Base-by-base conservation (phyloP, 176 grass and related monocot genomes). In the Eremochloa ophiuroides region DNA sequence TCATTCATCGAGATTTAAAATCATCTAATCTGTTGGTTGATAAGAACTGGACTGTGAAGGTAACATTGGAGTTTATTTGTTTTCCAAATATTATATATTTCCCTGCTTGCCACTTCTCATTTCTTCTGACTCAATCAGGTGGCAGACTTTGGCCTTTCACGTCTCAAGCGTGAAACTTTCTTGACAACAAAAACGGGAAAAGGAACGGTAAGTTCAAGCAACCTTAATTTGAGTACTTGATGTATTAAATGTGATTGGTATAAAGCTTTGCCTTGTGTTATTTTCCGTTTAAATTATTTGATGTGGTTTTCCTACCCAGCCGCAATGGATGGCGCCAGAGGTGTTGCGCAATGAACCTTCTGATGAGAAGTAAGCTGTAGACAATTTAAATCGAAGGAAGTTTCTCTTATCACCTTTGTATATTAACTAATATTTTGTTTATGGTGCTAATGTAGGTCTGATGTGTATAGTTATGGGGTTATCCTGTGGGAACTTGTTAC, bases 291-390 rank as follows among this genome's bases (percentile, higher is more conserved):
- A 62, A 79, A 38, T 81, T 76, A 75, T 84, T 87, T 85, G 53
- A 69, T 82, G 25, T 30, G 33, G 2, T 4, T 56, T 76, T 55
- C 51, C 25, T 74, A 69, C 82, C 37, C 80, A 99, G 97, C 93
- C 93, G 6, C 97, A 99, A 83, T 99, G 97, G 97, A 99, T 99
- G 93, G 97, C 97, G 73, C 97, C 97, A 6, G 97, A 99, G 88
- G 91, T 90, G 69, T 90, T 99, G 90, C 93, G 93, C 33, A 99
- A 92, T 75, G 97, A 99, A 85, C 97, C 93, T 64, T 91, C 91
- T 50, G 93, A 99, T 56, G 97, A 99, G 76, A 99, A 99, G 97
- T 93, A 93, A 50, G 85, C 64, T 63, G 30, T 66, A 30, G 39
- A 46, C 23, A 66, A 23, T 58, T 59, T 80, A 61, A 43, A 20